Evolutionary conservation across 2,329 filamentous ascomycete species (phyloP), one percentile per base, ranked within the genome.

Genomic region (Cryphonectria radicalis): DNA sequence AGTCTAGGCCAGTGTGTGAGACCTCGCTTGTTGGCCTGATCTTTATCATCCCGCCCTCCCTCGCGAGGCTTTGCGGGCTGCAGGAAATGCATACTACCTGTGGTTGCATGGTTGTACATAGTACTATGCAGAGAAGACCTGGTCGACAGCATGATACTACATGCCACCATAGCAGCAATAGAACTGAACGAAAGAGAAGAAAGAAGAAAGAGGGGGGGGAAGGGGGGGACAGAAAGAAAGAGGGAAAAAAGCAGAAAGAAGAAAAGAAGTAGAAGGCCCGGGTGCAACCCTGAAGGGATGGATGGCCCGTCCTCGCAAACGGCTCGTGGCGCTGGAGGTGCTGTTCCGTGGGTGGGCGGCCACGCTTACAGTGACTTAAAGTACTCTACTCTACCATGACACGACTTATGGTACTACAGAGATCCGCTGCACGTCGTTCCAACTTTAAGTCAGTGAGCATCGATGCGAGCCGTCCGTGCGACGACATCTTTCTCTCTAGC

Each of bases 251-350:
- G 37, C 7, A 17, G 14, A 17, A 14, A 42, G 64, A 57, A 67
- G 43, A 62, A 3, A 22, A n/a, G 63, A 63, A 69, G 63, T 32
- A 59, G 32, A 50, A 14, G n/a, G 63, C 59, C 68, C 43, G 28
- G 68, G 68, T 57, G 40, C 63, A 50, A 55, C 68, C 68, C 55
- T 60, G 63, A 22, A 50, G 17, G n/a, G n/a, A 8, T 7, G 13
- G 14, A 46, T 19, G 43, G 3, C 42, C n/a, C 32, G 8, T 46
- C 25, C 50, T 64, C n/a, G 57, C 37, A 35, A 62, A 62, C 70
- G 66, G 66, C 60, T 59, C 22, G 42, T 66, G 62, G 70, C 63
- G 62, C 53, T 65, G 42, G 32, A 35, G 28, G 37, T 60, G 35
- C 46, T 65, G 66, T 66, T 66, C 70, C 62, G 62, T 32, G 60